Evolutionary conservation across 345 rosid genomes (phyloP).

Genomic region (Hibiscus trionum): DNA sequence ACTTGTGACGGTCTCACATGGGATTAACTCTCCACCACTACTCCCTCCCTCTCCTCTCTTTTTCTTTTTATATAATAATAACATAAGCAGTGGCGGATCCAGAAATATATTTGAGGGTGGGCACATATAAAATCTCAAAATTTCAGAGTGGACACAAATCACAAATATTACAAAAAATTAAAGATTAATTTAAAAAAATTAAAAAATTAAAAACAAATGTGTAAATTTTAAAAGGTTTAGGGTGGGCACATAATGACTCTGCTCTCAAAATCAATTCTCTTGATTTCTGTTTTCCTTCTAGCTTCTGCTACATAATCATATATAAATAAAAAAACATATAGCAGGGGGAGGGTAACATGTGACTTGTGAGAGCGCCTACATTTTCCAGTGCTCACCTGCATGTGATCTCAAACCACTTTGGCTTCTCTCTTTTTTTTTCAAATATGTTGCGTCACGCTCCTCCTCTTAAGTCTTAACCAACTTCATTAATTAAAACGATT

Average conservation of each 20-base stretch:
- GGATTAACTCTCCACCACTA: not conserved
- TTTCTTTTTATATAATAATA: not conserved
- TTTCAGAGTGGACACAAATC: too few relatives aligned
- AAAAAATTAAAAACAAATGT: too few relatives aligned
- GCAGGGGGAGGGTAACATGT: not conserved
- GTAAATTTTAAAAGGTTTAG: too few relatives aligned
- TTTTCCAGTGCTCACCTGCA: not conserved
- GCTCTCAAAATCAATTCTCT: not conserved
- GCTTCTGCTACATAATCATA: not conserved
- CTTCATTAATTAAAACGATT: constrained; percentile 1
- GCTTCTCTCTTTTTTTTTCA: not conserved
- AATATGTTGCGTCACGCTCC: not conserved
- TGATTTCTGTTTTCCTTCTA: not conserved
- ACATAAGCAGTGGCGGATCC: not conserved
- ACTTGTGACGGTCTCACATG: constrained; percentile 4
- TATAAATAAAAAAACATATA: not conserved
- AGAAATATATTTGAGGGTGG: too few relatives aligned
- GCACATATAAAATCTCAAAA: too few relatives aligned
- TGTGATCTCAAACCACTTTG: constrained; percentile 2
- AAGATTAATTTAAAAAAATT: too few relatives aligned
- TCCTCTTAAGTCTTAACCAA: constrained; percentile 4
- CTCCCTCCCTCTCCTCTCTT: too few relatives aligned
- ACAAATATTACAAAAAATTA: too few relatives aligned
- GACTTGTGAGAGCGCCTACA: not conserved
- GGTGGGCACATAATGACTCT: not conserved